Base-by-base conservation (phyloP, 352 stramenopile species). In the Globisporangium middletonii region DNA sequence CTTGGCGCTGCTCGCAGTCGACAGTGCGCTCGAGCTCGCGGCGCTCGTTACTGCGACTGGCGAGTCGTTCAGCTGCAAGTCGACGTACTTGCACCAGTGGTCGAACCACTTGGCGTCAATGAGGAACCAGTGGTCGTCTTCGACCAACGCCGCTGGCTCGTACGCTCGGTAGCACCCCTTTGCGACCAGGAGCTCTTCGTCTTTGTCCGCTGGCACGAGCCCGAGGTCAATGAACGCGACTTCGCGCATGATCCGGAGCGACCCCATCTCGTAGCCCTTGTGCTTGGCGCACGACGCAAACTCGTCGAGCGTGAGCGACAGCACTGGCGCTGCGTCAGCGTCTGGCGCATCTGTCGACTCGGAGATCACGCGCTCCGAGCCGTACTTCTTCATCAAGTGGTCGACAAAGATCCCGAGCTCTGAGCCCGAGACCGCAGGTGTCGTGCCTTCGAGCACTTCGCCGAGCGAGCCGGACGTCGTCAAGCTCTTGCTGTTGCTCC, bases 101-200 rank as follows among this genome's bases (percentile, higher is more conserved):
- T 89, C 76, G 60, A 83, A 95, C 83, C 83, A 95, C 37, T 86
- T 92, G 37, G 77, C 79, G 41, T 94, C 84, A 26, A 95, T 60
- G 33, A 95, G 52, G 60, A 88, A 95, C 86, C 86, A 95, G 3
- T 77, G 71, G 26, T 95, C 86, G 23, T 92, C 82, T 73, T 95
- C 86, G 3, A 92, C 78, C 35, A 94, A 62, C 26, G 65, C 73
- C 11, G 69, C 37, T 1, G 71, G 72, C 16, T 95, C 82, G 49
- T 92, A 93, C n/a, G 77, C 62, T 38, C 75, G 83, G 63, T 89
- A 92, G 56, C 86, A 95, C 0, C 75, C 72, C 50, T 79, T 83
- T 9, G 72, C 82, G 38, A 95, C 77, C 37, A 79, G 42, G 16
- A 94, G 43, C 45, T 94, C 86, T 64, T 95, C 86, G 35, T 92